A percentile compares a stretch with the other conserved stretches of the same genome.
Conservation (phyloP, 2,329 filamentous ascomycete genomes). For the Fusarium siculi region DNA sequence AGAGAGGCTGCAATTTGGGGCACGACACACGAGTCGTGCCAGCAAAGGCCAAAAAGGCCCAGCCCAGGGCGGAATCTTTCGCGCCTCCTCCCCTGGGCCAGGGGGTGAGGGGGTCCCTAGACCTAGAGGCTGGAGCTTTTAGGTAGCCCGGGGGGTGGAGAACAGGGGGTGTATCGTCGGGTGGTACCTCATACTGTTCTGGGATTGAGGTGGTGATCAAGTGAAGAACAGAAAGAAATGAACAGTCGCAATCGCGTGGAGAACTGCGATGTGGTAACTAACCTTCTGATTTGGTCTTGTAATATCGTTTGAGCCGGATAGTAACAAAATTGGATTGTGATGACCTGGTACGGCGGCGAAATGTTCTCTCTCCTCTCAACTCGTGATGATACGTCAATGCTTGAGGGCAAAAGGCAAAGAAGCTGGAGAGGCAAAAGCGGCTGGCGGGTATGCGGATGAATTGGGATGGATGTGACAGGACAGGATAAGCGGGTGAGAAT, state of each 20-base stretch:
- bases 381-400: slow-evolving; percentile 10
- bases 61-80: slow-evolving; percentile 46
- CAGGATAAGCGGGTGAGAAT: neutral
- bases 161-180: slow-evolving; percentile 24
- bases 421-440: neutral
- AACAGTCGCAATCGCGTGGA: neutral
- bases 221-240: neutral
- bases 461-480: slow-evolving; percentile 2
- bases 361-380: neutral
- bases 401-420: slow-evolving; percentile 9
- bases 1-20: slow-evolving; percentile 45
- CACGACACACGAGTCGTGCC: slow-evolving; percentile 48
- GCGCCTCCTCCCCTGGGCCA: slow-evolving; percentile 46
- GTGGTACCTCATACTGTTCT: neutral
- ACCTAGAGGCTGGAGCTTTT: slow-evolving; percentile 17
- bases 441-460: slow-evolving; percentile 20
- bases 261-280: neutral
- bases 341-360: neutral
- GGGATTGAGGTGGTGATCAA: slow-evolving; percentile 15
- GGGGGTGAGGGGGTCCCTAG: slow-evolving; percentile 39
- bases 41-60: slow-evolving; percentile 45
- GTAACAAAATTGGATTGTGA: slow-evolving; percentile 1
- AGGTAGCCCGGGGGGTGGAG: slow-evolving; percentile 28
- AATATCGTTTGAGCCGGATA: neutral
- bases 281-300: neutral